Base-by-base conservation (phyloP, 2,329 filamentous ascomycete genomes). In the Amauroascus verrucosus region DNA sequence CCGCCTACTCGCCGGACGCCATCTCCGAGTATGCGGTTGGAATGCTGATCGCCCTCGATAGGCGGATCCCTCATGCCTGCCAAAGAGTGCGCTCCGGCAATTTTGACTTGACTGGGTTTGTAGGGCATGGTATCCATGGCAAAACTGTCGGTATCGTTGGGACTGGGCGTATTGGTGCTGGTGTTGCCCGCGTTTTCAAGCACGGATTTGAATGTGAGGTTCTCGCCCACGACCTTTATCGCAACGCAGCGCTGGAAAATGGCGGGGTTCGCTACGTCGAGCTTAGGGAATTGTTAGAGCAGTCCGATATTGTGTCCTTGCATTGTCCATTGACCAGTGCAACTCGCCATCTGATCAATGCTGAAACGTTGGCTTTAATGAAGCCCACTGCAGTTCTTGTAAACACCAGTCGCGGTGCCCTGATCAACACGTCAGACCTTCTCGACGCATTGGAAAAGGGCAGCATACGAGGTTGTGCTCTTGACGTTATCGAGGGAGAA, bases 1-100 rank as follows among this genome's bases (percentile, higher is more conserved):
- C 83, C 1, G 77, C 80, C 2, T 86, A 86, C 69, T 82, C 81
- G 6, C 83, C 83, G 55, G 80, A 85, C 65, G 80, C 82, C 1
- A 83, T 86, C 1, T 82, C 82, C 58, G 83, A 86, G 71, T 85
- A 84, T 61, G 77, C 81, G 38, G 76, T 85, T n/a, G 80, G 81
- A 1, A 72, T 85, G 56, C 72, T 85, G 51, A 81, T 84, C 70
- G 83, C 82, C 1, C 72, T 85, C 41, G 83, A 85, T 64, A 79
- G 83, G 41, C 79, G 82, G 63, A 84, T 80, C 13, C 83, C 85
- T 64, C 78, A 80, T 20, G 80, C 82, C 2, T 85, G 83, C 67
- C 83, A 82, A 64, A 79, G 83, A 24, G 82, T 84, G 18, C 78
- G 82, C 41, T 81, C 85, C 65, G 81, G 79, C 48, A 85, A 86